A percentile compares a stretch with the other conserved stretches of the same genome.
phyloP scores from a whole-genome alignment of 108 stramenopile species.

The Cyclotella choctawhatcheeana region DNA sequence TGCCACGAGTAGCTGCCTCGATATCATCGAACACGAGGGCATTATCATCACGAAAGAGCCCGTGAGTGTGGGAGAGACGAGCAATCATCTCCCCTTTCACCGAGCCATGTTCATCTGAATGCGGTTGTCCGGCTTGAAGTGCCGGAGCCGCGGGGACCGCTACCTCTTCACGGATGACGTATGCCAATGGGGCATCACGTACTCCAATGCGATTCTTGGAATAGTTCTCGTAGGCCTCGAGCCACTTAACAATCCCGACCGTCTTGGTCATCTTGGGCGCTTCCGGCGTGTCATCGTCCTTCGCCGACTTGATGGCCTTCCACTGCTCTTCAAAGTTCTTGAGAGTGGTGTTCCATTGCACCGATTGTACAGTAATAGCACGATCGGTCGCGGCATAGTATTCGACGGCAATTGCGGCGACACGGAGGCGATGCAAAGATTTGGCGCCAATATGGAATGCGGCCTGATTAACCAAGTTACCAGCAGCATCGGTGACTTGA shows the following conservation, averaged over 20 bases:
- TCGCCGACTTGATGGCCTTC: not conserved
- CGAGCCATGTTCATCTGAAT: not conserved
- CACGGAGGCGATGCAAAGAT: not conserved
- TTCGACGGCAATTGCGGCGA: not conserved
- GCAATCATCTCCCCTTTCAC: not conserved
- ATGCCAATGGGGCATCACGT: not conserved
- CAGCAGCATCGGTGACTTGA: not conserved
- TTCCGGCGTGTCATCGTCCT: not conserved
- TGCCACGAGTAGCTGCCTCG: not conserved
- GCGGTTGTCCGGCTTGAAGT: not conserved
- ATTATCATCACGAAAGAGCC: not conserved
- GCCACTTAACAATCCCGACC: not conserved
- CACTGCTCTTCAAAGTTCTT: slow-evolving; percentile 4
- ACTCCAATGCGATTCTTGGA: not conserved
- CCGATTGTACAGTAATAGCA: not conserved
- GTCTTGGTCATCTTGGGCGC: slow-evolving; percentile 2
- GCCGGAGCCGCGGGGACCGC: not conserved
- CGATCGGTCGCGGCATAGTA: slow-evolving; percentile 2
- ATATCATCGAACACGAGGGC: not conserved
- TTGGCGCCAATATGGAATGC: too few species aligned
- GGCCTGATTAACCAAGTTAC: not conserved
- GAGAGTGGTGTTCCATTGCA: not conserved
- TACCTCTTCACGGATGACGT: not conserved
- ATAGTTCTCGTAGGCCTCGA: slow-evolving; percentile 4
- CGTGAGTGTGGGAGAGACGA: not conserved